Percentiles rank a stretch among this genome's conserved stretches.
phyloP scores from a whole-genome alignment of 495 filamentous ascomycete species.

The Sphaerosporella brunnea region DNA sequence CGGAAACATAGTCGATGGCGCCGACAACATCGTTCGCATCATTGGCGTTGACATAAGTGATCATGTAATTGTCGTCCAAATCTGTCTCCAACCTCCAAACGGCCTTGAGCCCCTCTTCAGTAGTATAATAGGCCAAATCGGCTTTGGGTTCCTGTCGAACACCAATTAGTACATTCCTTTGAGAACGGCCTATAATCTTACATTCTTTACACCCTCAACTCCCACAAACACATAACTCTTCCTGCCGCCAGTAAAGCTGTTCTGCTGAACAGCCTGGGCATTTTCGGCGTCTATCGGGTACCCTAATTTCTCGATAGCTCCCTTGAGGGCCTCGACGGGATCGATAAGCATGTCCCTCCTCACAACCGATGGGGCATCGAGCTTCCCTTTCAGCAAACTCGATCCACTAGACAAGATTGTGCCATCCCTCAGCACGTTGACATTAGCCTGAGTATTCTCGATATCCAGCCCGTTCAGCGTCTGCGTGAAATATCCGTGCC shows the following conservation, averaged over 20 bases:
- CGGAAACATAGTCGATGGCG: constrained; percentile 33
- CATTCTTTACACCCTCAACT: constrained; percentile 15
- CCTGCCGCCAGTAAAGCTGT: constrained; percentile 7
- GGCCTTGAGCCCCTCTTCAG: constrained; percentile 29
- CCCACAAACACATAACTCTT: constrained; percentile 13
- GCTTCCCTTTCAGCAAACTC: constrained; percentile 12
- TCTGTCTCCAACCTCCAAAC: constrained; percentile 37
- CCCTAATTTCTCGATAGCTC: constrained; percentile 9
- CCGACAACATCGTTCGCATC: constrained; percentile 29
- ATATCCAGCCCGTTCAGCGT: constrained; percentile 36
- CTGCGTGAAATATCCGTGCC: constrained; percentile 38
- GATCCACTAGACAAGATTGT: constrained; percentile 18
- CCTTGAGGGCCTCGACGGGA: constrained; percentile 20
- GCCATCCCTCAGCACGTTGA: constrained; percentile 30
- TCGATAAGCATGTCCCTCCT: constrained; percentile 9
- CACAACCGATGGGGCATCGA: constrained; percentile 5
- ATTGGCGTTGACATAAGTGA: constrained; percentile 34
- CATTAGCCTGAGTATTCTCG: constrained; percentile 39
- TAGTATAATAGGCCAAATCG: constrained; percentile 31
- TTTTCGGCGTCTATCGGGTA: constrained; percentile 10
- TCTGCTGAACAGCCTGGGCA: constrained; percentile 10
- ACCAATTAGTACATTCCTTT: not conserved
- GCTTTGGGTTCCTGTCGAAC: constrained; percentile 30
- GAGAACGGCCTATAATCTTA: constrained; percentile 6
- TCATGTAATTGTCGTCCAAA: constrained; percentile 33